These are phyloP conservation scores for Metschnikowia similis DNA, from an alignment of 805 yeast genomes.

Conservation along the genomic window DNA sequence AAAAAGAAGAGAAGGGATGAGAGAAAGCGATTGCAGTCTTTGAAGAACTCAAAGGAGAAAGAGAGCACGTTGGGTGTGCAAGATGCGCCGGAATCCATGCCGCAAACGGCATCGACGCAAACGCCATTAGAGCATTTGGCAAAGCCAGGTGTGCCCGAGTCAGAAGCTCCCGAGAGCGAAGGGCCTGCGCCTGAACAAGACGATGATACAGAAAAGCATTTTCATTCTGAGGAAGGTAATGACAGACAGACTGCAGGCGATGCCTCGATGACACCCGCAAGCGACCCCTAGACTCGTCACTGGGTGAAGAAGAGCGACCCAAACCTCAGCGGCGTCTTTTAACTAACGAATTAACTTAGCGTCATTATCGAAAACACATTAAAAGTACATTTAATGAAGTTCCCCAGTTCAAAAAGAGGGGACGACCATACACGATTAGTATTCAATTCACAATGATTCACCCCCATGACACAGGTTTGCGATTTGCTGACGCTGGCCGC, in stretches of 20 bases:
- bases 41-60: conserved; percentile 14
- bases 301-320: not conserved
- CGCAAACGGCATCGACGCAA: conserved; percentile 1
- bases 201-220: conserved; percentile 3
- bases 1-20: conserved; percentile 64
- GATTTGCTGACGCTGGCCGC: not conserved
- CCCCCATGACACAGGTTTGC: not conserved
- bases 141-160: not conserved
- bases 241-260: conserved; percentile 1
- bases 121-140: conserved; percentile 10
- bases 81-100: not conserved
- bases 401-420: not conserved
- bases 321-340: not conserved
- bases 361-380: not conserved
- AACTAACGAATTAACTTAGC: not conserved
- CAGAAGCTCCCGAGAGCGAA: conserved; percentile 1
- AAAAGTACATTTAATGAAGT: not conserved
- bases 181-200: conserved; percentile 2
- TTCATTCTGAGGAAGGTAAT: not conserved
- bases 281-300: not conserved
- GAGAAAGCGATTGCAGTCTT: conserved; percentile 35
- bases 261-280: not conserved
- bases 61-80: conserved; percentile 1
- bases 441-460: not conserved
- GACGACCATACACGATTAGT: no score